Evolutionary conservation across 768 basidiomycete species (phyloP), one percentile per base, ranked within the genome.

Genomic region (Amanita polypyramis): DNA sequence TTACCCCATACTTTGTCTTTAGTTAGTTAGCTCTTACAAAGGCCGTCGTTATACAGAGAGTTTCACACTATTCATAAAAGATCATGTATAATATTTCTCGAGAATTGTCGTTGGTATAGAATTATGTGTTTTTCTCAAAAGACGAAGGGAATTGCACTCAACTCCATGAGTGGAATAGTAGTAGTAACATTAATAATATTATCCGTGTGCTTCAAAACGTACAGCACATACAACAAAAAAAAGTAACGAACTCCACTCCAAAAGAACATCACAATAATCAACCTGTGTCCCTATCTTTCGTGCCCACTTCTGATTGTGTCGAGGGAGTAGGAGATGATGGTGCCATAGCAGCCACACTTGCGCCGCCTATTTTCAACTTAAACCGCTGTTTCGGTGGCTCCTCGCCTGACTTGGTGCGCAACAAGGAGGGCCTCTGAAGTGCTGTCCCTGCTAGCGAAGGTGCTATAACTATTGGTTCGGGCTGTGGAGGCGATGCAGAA

Each of bases 251-350:
- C 14, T 25, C 27, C 15, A 17, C 43, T 21, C 19, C 29, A 11
- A 17, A 23, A 30, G 32, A 20, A 20, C 14, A 35, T n/a, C 8
- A 3, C 5, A 20, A 32, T 12, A 20, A 12, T 45, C 14, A 87
- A 52, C 85, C 85, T 36, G 76, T 83, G 60, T 87, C 85, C 46
- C 80, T 83, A 55, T 86, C 82, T 65, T 86, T 86, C 50, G 74
- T 70, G 58, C 76, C 72, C 51, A 72, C 63, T 73, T 79, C 74
- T 79, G 85, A 77, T 59, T 77, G 70, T 45, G 57, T 46, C 7
- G 61, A 39, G 32, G 55, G 53, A 17, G 57, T 43, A 9, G 57
- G 40, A 36, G 60, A 49, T 12, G 42, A 17, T n/a, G 23, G 9
- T 15, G 35, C 20, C n/a, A 45, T 35, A n/a, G 43, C 25, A 17